Evolutionary conservation across 495 filamentous ascomycete species (phyloP), one percentile per base, ranked within the genome.

Genomic region (Aspergillus sclerotiicarbonarius): DNA sequence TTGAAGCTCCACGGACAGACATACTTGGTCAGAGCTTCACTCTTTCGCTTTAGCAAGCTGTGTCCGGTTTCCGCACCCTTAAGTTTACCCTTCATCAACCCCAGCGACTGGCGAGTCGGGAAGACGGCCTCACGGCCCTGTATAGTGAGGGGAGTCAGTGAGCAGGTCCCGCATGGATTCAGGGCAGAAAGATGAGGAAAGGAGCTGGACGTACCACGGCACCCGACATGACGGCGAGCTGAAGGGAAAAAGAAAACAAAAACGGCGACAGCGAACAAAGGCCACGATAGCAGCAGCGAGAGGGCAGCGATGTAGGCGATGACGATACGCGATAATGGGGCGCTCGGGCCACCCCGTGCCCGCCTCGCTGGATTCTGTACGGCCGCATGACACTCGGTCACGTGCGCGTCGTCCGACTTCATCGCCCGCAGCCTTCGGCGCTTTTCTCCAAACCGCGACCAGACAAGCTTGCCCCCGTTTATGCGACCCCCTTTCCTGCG

Each of bases 61-160:
- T 96, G 91, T 19, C 91, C 91, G 21, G 82, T 92, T 72, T 96
- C 89, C 51, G 94, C 94, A 45, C 94, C 94, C 78, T 99, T 99
- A 66, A 99, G 85, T 83, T 99, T 99, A 60, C 86, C 85, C 77
- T 99, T 98, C 95, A 99, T 99, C 66, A 92, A 74, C 62, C 90
- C 91, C 69, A 99, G 77, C 59, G 92, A 96, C 82, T 99, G 94
- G 67, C 94, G 90, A 65, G 94, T 99, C 61, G 94, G 90, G 78
- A 99, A 99, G 80, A 99, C 94, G 68, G 92, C 81, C 77, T 99
- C 94, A 64, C 76, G 76, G 68, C 75, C 76, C 76, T 77, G 49
- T 47, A 51, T 44, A 58, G 31, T 29, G 31, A 57, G 0, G 47
- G 31, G 58, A 12, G 9, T 61, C 25, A 66, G 30, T 44, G 62